Conservation (phyloP, 2,329 filamentous ascomycete genomes). For the Colletotrichum acutatum region DNA sequence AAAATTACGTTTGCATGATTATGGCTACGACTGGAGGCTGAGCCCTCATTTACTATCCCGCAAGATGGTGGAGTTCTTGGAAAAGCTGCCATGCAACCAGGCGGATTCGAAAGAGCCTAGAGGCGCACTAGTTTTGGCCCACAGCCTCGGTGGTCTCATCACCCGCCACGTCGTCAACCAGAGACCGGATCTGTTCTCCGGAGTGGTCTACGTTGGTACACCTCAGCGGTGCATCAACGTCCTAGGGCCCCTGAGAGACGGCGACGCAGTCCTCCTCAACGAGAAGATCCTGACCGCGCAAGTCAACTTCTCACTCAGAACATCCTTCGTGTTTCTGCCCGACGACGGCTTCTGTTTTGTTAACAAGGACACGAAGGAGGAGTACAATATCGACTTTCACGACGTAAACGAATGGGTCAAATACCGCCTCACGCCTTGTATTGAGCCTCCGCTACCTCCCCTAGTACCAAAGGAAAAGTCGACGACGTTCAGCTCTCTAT, state of each 20-base stretch:
- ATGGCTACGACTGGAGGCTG: slow-evolving; percentile 94
- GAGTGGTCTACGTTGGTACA: slow-evolving; percentile 86
- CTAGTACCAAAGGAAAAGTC: slow-evolving; percentile 52
- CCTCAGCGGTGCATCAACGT: slow-evolving; percentile 92
- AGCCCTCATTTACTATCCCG: slow-evolving; percentile 81
- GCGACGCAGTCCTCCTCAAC: slow-evolving; percentile 91
- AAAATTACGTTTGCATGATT: slow-evolving; percentile 84
- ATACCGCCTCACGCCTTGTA: slow-evolving; percentile 81
- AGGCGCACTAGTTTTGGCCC: slow-evolving; percentile 85
- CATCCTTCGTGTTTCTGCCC: slow-evolving; percentile 85
- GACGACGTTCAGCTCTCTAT: slow-evolving; percentile 56
- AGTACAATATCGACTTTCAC: slow-evolving; percentile 88
- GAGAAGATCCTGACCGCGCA: slow-evolving; percentile 91
- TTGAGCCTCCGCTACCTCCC: slow-evolving; percentile 73
- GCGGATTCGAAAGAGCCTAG: slow-evolving; percentile 69
- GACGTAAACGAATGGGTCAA: slow-evolving; percentile 82
- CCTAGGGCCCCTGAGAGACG: slow-evolving; percentile 87
- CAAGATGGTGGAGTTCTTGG: slow-evolving; percentile 78
- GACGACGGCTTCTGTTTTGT: slow-evolving; percentile 90
- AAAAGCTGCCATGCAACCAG: slow-evolving; percentile 79
- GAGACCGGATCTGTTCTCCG: slow-evolving; percentile 84
- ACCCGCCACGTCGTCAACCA: slow-evolving; percentile 89
- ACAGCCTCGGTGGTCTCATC: slow-evolving; percentile 88
- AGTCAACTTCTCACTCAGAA: slow-evolving; percentile 92
- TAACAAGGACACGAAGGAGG: slow-evolving; percentile 81